Evolutionary conservation across 805 yeast genomes (phyloP).

Genomic region (Starmerella tilneyi): DNA sequence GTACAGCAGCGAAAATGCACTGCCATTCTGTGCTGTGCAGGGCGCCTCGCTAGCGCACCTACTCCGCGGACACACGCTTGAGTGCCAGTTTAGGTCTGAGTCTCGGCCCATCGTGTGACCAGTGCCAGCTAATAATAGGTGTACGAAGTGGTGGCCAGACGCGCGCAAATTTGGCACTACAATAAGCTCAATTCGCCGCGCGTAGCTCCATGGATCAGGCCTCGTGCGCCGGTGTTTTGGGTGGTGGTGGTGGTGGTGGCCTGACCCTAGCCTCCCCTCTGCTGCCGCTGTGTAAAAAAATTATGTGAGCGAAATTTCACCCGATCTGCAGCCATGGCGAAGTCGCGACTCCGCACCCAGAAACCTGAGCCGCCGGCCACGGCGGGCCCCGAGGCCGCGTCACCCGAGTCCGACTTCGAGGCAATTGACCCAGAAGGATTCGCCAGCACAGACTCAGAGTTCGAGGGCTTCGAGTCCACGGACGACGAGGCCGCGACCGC

Average conservation of each 20-base stretch:
- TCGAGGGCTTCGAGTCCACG: slow-evolving; percentile 22
- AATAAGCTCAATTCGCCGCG: too few species aligned
- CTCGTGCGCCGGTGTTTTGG: too few species aligned
- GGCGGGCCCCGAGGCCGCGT: neutral
- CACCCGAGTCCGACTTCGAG: slow-evolving; percentile 1
- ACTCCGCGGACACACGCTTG: too few species aligned
- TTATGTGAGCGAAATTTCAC: slow-evolving; percentile 8
- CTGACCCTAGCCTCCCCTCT: neutral
- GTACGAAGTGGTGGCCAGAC: too few species aligned
- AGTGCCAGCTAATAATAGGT: neutral
- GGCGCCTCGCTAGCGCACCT: too few species aligned
- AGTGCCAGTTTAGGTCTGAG: too few species aligned
- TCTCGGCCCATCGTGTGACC: neutral
- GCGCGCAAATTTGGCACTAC: too few species aligned
- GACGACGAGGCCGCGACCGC: slow-evolving; percentile 25
- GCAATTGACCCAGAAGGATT: slow-evolving; percentile 10
- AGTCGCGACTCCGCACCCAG: slow-evolving; percentile 1
- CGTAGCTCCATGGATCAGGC: too few species aligned
- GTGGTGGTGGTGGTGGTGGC: too few species aligned
- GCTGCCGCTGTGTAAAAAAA: neutral
- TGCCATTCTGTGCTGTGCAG: too few species aligned
- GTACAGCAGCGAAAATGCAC: too few species aligned
- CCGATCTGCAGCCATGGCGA: slow-evolving; percentile 8
- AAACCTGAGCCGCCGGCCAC: neutral
- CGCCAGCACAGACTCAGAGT: slow-evolving; percentile 11